Conservation (phyloP, 495 filamentous ascomycete species). For the Hypoxylon crocopeplum region DNA sequence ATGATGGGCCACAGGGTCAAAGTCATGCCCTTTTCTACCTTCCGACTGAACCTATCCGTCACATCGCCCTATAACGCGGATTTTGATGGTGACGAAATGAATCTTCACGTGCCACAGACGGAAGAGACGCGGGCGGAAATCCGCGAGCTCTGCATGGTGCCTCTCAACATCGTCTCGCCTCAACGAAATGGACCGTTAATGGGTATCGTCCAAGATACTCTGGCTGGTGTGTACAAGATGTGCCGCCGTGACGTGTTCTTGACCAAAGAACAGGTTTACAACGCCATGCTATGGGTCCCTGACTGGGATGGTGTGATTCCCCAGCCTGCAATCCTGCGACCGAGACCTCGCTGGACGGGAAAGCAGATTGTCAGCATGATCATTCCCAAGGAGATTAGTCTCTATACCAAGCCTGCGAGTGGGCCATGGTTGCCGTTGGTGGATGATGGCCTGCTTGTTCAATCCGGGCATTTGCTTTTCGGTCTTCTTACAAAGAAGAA, state of each 20-base stretch:
- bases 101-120: conserved; percentile 96
- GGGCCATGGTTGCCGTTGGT: conserved; percentile 67
- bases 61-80: conserved; percentile 99
- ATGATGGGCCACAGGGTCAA: conserved; percentile 99
- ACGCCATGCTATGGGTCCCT: conserved; percentile 94
- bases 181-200: conserved; percentile 97
- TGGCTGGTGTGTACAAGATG: conserved; percentile 96
- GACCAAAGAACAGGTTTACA: conserved; percentile 89
- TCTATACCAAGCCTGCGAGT: conserved; percentile 67
- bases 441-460: conserved; percentile 82
- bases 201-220: conserved; percentile 98
- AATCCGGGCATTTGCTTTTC: conserved; percentile 87
- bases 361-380: conserved; percentile 97
- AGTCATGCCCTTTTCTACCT: conserved; percentile 99
- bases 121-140: conserved; percentile 96
- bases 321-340: conserved; percentile 87
- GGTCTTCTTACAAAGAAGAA: conserved; percentile 92
- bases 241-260: conserved; percentile 92
- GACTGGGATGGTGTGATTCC: conserved; percentile 97
- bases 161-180: conserved; percentile 95
- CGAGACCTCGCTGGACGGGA: conserved; percentile 94
- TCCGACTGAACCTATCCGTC: conserved; percentile 94
- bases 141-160: conserved; percentile 92
- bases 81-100: conserved; percentile 99
- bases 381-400: conserved; percentile 85